Evolutionary conservation across 441 rosid genomes (phyloP).

Genomic region (Eutrema salsugineum): DNA sequence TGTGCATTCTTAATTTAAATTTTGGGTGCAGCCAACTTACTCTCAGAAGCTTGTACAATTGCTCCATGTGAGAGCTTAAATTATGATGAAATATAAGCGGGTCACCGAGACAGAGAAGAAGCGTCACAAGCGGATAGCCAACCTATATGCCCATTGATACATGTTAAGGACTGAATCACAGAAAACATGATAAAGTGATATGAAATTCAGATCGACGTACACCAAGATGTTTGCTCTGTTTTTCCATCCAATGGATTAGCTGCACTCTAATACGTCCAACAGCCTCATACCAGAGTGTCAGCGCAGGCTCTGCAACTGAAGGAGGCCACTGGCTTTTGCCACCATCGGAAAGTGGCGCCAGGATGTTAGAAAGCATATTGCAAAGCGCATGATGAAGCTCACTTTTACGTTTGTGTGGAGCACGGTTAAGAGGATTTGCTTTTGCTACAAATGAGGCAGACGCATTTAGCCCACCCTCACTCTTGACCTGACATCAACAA

Average conservation of each 20-base stretch:
- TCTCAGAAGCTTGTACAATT: slow-evolving; percentile 92
- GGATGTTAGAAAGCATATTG: slow-evolving; percentile 96
- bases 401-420: slow-evolving; percentile 93
- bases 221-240: slow-evolving; percentile 96
- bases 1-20: slow-evolving; percentile 3
- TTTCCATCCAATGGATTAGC: slow-evolving; percentile 98
- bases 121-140: slow-evolving; percentile 98
- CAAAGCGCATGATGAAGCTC: slow-evolving; percentile 98
- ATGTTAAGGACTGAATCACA: slow-evolving; percentile 23
- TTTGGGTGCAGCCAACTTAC: slow-evolving; percentile 46
- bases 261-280: slow-evolving; percentile 89
- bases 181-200: neutral
- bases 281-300: slow-evolving; percentile 95
- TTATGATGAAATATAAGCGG: slow-evolving; percentile 86
- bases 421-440: slow-evolving; percentile 93
- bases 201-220: slow-evolving; percentile 45
- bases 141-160: slow-evolving; percentile 50
- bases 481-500: slow-evolving; percentile 67
- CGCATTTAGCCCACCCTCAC: slow-evolving; percentile 98
- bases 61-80: slow-evolving; percentile 97
- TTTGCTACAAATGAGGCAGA: slow-evolving; percentile 98
- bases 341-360: slow-evolving; percentile 95
- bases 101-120: slow-evolving; percentile 99
- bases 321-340: slow-evolving; percentile 99
- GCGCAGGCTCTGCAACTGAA: slow-evolving; percentile 91